Conservation (phyloP, 345 rosid species). For the Camelina hispida region DNA sequence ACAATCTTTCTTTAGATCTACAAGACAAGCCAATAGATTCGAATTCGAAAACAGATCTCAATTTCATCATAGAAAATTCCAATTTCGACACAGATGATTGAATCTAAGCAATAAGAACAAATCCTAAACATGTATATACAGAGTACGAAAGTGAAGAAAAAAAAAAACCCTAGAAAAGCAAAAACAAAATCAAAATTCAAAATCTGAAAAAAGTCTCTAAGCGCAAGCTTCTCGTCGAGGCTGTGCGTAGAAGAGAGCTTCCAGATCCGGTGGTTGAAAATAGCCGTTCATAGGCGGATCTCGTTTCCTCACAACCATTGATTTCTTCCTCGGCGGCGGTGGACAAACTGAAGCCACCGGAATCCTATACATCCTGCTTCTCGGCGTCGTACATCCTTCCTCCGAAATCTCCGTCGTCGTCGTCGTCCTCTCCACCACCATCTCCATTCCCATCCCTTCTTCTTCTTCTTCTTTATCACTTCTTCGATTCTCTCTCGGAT, state of each 20-base stretch:
- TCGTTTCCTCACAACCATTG: constrained; percentile 41
- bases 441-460: constrained; percentile 36
- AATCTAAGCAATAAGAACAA: background rate
- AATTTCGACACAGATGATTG: background rate
- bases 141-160: too few relatives aligned
- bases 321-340: constrained; percentile 72
- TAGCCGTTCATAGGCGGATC: constrained; percentile 68
- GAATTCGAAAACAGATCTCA: constrained; percentile 14
- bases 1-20: background rate
- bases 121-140: constrained; percentile 42
- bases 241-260: constrained; percentile 50
- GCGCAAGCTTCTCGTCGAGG: constrained; percentile 53
- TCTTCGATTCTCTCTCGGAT: background rate
- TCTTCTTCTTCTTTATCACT: background rate
- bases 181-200: too few relatives aligned
- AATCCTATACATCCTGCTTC: constrained; percentile 51
- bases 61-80: background rate
- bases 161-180: constrained; percentile 2
- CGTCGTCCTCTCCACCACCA: constrained; percentile 28
- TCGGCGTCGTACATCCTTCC: constrained; percentile 71
- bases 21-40: background rate
- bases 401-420: constrained; percentile 28
- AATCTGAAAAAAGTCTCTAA: constrained; percentile 31
- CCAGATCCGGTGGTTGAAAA: constrained; percentile 79
- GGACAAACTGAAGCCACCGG: constrained; percentile 58